phyloP scores from a whole-genome alignment of 1,139 yeast species.

The Debaryomyces psychrophilus region DNA sequence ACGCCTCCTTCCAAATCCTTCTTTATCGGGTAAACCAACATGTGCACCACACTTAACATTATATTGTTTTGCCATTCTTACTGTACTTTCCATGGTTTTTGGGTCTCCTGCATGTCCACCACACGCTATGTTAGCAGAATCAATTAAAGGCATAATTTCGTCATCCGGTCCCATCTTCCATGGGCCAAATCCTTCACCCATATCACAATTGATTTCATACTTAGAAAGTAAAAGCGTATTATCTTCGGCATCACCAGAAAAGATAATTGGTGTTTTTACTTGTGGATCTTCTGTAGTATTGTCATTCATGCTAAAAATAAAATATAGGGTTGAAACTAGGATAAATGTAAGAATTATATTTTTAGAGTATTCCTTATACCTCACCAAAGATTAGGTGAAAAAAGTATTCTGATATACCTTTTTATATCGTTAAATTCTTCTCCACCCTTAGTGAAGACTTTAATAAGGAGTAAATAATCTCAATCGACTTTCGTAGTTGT shows the following conservation, averaged over 20 bases:
- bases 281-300: too few relatives aligned
- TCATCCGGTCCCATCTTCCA: conserved; percentile 44
- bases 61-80: conserved; percentile 34
- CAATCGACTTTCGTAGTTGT: too few relatives aligned
- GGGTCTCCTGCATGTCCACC: conserved; percentile 45
- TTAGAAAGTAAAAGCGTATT: conserved; percentile 4
- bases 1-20: conserved; percentile 40
- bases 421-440: too few relatives aligned
- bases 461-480: too few relatives aligned
- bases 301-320: too few relatives aligned
- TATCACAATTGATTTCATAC: conserved; percentile 37
- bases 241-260: not conserved
- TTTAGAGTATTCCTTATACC: too few relatives aligned
- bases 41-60: conserved; percentile 39
- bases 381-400: too few relatives aligned
- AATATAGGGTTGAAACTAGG: too few relatives aligned
- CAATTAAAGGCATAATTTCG: conserved; percentile 40
- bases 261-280: too few relatives aligned
- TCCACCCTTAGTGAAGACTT: too few relatives aligned
- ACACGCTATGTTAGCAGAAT: conserved; percentile 43
- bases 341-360: too few relatives aligned
- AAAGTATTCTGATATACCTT: too few relatives aligned
- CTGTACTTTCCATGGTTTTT: conserved; percentile 34
- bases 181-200: conserved; percentile 44
- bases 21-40: conserved; percentile 40